Conservation (phyloP, 2,329 filamentous ascomycete genomes). For the Teratosphaeria pseudoeucalypti region DNA sequence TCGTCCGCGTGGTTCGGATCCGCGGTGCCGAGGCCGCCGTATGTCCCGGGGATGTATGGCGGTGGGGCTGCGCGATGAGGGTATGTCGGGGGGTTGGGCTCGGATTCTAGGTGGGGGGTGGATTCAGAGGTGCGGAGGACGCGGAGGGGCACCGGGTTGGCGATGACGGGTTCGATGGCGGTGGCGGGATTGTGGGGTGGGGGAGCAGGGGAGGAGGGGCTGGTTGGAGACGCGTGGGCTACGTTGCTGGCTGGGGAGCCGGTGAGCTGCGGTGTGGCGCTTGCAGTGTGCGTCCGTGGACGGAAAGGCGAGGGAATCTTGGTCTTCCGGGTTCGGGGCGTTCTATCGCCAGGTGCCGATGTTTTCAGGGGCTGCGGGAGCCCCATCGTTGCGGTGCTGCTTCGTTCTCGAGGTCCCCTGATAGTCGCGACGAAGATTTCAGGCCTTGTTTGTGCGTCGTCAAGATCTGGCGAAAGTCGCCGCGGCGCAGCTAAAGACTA, state of each 20-base stretch:
- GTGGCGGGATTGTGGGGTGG: not conserved
- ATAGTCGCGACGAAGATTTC: not conserved
- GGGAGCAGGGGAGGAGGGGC: not conserved
- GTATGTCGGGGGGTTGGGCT: not conserved
- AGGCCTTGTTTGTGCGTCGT: not conserved
- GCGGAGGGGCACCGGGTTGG: not conserved
- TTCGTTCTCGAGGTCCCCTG: not conserved
- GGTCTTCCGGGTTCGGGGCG: no score
- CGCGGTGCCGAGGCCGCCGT: not conserved
- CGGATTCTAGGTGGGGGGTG: not conserved
- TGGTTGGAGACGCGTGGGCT: no score
- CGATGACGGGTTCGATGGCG: not conserved
- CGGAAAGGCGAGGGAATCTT: not conserved
- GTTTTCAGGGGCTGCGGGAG: no score
- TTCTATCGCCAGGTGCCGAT: no score
- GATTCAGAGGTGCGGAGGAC: not conserved
- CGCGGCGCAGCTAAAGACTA: not conserved
- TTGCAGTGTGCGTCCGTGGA: not conserved
- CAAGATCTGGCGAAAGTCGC: not conserved
- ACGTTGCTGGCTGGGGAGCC: no score
- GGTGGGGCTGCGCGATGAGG: not conserved
- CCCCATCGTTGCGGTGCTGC: not conserved
- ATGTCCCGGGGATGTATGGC: not conserved
- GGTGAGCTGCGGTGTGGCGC: not conserved
- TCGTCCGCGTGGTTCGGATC: not conserved